Percentiles rank a stretch among this genome's conserved stretches.
phyloP scores from a whole-genome alignment of 345 rosid genomes.

The Salix suchowensis region DNA sequence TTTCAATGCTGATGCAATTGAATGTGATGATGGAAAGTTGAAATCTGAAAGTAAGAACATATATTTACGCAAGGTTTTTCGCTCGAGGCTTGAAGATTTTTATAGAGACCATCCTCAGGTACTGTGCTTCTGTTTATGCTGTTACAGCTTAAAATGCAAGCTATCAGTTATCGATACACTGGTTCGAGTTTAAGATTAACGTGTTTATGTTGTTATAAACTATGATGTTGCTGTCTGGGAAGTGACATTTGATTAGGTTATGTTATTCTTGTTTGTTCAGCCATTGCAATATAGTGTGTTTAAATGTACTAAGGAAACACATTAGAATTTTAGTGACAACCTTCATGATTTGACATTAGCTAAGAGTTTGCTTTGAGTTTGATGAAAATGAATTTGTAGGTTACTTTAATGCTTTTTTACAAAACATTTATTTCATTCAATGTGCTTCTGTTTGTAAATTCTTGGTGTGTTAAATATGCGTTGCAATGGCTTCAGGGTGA shows the following conservation, averaged over 20 bases:
- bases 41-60: slow-evolving; percentile 42
- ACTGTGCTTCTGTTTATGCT: background rate
- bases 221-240: background rate
- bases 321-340: background rate
- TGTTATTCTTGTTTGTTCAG: background rate
- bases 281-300: background rate
- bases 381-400: background rate
- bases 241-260: background rate
- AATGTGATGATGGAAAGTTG: slow-evolving; percentile 25
- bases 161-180: background rate
- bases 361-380: background rate
- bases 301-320: background rate
- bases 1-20: slow-evolving; percentile 46
- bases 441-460: background rate
- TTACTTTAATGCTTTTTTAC: background rate
- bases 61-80: slow-evolving; percentile 54
- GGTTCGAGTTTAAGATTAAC: background rate
- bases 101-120: slow-evolving; percentile 69
- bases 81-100: slow-evolving; percentile 51
- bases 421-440: background rate
- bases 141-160: background rate
- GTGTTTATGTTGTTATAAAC: background rate
- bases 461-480: background rate
- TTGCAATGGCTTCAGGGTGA: slow-evolving; percentile 46
- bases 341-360: background rate